Conservation (phyloP, 2,329 filamentous ascomycete genomes). For the Xylariaceae sp. region DNA sequence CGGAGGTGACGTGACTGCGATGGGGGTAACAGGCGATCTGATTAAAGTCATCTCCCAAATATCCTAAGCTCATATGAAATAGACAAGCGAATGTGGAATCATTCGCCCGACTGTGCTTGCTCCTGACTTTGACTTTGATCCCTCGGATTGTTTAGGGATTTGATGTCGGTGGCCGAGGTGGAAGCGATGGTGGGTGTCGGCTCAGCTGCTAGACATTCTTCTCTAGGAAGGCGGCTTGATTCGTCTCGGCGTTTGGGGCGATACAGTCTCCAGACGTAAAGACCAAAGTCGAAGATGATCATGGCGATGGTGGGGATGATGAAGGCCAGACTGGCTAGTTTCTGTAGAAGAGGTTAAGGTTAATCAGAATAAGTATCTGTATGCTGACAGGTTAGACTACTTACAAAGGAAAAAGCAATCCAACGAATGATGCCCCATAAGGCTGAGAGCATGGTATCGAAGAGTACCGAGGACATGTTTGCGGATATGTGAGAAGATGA, state of each 20-base stretch:
- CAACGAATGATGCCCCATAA: constrained; percentile 29
- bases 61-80: constrained; percentile 35
- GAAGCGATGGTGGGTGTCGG: constrained; percentile 5
- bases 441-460: constrained; percentile 15
- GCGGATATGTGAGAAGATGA: not conserved
- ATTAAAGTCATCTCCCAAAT: constrained; percentile 81
- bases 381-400: constrained; percentile 6
- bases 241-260: constrained; percentile 21
- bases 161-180: constrained; percentile 13
- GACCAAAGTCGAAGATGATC: constrained; percentile 46
- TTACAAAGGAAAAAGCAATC: constrained; percentile 33
- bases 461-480: no score
- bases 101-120: no score
- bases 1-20: constrained; percentile 91
- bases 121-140: no score
- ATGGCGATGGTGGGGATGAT: constrained; percentile 45
- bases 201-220: constrained; percentile 8
- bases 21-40: constrained; percentile 93
- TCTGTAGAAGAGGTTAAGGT: constrained; percentile 17
- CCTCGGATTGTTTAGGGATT: no score
- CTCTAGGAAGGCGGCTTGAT: constrained; percentile 17
- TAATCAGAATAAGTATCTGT: constrained; percentile 9
- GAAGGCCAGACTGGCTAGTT: constrained; percentile 39
- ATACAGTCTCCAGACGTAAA: constrained; percentile 50
- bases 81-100: constrained; percentile 11